Percentiles rank a stretch among this genome's conserved stretches.
Conservation (phyloP, 164 flowering plant species). For the Aristolochia californica region DNA sequence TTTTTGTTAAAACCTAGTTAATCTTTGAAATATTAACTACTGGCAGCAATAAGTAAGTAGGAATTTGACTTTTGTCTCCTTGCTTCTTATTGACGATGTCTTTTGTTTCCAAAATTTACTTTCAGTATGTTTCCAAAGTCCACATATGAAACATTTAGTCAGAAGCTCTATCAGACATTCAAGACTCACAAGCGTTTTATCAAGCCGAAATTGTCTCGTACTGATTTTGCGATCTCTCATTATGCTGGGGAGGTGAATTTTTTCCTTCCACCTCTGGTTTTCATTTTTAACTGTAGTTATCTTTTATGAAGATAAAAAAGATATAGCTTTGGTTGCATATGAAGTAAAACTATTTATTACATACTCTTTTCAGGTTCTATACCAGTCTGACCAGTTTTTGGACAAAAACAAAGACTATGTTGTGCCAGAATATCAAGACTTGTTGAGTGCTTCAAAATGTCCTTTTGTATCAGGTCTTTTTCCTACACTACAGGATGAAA, state of each 20-base stretch:
- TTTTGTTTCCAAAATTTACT: conserved; percentile 1
- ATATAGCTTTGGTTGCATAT: neutral
- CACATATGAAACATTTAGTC: conserved; percentile 76
- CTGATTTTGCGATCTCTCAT: conserved; percentile 70
- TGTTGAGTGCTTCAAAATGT: conserved; percentile 70
- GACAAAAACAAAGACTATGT: conserved; percentile 95
- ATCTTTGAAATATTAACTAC: neutral
- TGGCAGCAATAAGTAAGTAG: neutral
- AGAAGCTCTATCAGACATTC: conserved; percentile 83
- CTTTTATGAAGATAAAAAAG: neutral
- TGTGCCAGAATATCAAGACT: conserved; percentile 76
- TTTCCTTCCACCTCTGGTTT: conserved; percentile 3
- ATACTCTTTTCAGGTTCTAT: conserved; percentile 51
- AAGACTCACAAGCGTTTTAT: conserved; percentile 64
- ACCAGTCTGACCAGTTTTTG: conserved; percentile 76
- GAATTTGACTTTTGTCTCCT: neutral
- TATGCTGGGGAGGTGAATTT: conserved; percentile 86
- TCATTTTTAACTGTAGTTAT: neutral
- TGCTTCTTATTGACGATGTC: neutral
- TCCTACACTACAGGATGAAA: conserved; percentile 58
- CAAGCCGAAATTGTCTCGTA: conserved; percentile 74
- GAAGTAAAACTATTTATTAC: conserved; percentile 1
- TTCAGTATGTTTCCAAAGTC: conserved; percentile 94
- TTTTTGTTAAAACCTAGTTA: neutral
- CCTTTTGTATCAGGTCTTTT: conserved; percentile 68